These are phyloP conservation scores for Echinosophora koreensis DNA, from an alignment of 306 rosid species.

Conservation along the genomic window DNA sequence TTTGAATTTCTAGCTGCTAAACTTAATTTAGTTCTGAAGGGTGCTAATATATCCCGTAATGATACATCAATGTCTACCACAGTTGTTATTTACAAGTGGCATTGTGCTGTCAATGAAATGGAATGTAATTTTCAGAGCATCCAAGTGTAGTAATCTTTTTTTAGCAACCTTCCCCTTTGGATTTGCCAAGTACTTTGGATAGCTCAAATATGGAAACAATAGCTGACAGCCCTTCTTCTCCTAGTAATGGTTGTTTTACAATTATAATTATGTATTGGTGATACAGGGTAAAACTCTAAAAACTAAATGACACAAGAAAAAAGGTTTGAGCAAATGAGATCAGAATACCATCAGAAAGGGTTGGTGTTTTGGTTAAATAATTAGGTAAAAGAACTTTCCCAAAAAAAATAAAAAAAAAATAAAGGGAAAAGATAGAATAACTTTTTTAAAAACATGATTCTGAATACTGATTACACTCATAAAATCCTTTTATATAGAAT, in stretches of 20 bases:
- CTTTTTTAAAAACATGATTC: background rate
- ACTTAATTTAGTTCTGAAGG: slow-evolving; percentile 19
- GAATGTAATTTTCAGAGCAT: slow-evolving; percentile 19
- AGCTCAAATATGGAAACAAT: slow-evolving; percentile 9
- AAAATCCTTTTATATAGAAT: slow-evolving; percentile 12
- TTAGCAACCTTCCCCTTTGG: background rate
- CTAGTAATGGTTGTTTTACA: slow-evolving; percentile 23
- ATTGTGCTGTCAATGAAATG: slow-evolving; percentile 3
- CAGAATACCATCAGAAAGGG: background rate
- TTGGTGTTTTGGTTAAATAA: slow-evolving; percentile 1
- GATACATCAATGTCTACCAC: background rate
- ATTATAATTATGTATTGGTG: slow-evolving; percentile 24
- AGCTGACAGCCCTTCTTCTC: slow-evolving; percentile 18
- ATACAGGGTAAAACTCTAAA: slow-evolving; percentile 1
- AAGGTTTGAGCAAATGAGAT: slow-evolving; percentile 2
- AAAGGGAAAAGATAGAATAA: background rate
- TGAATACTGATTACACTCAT: background rate
- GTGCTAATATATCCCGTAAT: background rate
- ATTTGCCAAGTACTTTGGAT: slow-evolving; percentile 23
- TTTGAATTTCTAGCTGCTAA: slow-evolving; percentile 9
- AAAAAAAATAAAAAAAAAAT: too few species aligned
- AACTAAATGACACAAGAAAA: background rate
- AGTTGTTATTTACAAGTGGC: slow-evolving; percentile 13
- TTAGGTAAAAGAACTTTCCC: background rate
- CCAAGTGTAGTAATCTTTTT: background rate